These are phyloP conservation scores for Lagenidium giganteum DNA, from an alignment of 352 stramenopile species.

Conservation along the genomic window DNA sequence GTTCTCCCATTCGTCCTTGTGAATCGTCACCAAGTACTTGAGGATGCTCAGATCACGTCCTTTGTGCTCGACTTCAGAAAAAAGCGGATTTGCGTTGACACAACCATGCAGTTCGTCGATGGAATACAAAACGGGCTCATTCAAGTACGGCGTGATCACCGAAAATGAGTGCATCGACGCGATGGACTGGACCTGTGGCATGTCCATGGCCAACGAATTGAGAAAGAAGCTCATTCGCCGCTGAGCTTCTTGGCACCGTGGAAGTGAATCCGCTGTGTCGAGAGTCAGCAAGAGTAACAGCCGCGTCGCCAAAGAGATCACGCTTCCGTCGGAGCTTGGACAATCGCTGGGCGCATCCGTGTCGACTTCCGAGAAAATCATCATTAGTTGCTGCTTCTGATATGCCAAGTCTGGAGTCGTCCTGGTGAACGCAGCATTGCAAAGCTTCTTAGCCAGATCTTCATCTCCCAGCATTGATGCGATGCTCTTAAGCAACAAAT, in stretches of 20 bases:
- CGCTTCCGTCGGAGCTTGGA: slow-evolving; percentile 52
- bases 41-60: slow-evolving; percentile 66
- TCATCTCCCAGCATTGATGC: slow-evolving; percentile 68
- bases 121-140: slow-evolving; percentile 69
- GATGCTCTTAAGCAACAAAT: slow-evolving; percentile 55
- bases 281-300: slow-evolving; percentile 70
- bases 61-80: slow-evolving; percentile 68
- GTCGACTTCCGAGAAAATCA: slow-evolving; percentile 55
- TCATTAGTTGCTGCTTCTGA: slow-evolving; percentile 53
- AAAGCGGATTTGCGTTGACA: slow-evolving; percentile 67
- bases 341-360: slow-evolving; percentile 30
- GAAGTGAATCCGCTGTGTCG: slow-evolving; percentile 59
- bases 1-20: slow-evolving; percentile 73
- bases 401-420: slow-evolving; percentile 54
- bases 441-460: slow-evolving; percentile 60
- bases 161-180: slow-evolving; percentile 75
- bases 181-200: slow-evolving; percentile 57
- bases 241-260: slow-evolving; percentile 64
- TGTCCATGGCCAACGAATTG: slow-evolving; percentile 77
- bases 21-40: slow-evolving; percentile 74
- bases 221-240: slow-evolving; percentile 77
- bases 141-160: slow-evolving; percentile 77
- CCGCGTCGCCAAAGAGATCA: slow-evolving; percentile 53
- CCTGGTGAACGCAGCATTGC: slow-evolving; percentile 51
- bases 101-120: slow-evolving; percentile 64